Conservation (phyloP, 23 red algal species). For the Gracilaria caudata region DNA sequence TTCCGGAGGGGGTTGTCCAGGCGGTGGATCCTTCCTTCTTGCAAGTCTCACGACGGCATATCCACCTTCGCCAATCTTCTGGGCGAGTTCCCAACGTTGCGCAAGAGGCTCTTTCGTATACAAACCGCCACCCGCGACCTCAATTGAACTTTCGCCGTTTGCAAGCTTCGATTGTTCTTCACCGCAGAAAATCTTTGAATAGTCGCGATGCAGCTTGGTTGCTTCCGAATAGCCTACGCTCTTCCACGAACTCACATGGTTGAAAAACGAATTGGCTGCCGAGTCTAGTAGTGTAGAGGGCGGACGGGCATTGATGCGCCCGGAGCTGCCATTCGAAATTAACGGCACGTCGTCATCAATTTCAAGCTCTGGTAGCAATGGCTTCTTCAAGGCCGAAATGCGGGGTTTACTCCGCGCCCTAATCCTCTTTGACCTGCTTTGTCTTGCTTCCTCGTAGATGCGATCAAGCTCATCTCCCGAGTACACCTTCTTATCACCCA, state of each 20-base stretch:
- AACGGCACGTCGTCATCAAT: slow-evolving; percentile 40
- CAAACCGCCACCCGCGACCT: slow-evolving; percentile 60
- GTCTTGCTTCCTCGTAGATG: slow-evolving; percentile 1
- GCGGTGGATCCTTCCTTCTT: slow-evolving; percentile 29
- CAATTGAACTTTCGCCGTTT: slow-evolving; percentile 61
- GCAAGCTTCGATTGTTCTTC: slow-evolving; percentile 37
- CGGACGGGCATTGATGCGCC: slow-evolving; percentile 47
- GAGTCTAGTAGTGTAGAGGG: slow-evolving; percentile 32
- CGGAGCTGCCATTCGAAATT: slow-evolving; percentile 21
- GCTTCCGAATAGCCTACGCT: slow-evolving; percentile 42
- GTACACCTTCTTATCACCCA: slow-evolving; percentile 31
- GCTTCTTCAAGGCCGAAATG: slow-evolving; percentile 4
- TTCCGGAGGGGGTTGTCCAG: slow-evolving; percentile 37
- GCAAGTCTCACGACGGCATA: slow-evolving; percentile 52
- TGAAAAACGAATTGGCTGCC: slow-evolving; percentile 56
- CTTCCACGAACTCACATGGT: slow-evolving; percentile 58
- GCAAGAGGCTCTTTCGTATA: slow-evolving; percentile 41
- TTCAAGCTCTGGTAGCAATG: slow-evolving; percentile 19
- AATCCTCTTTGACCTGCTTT: not conserved
- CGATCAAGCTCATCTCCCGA: slow-evolving; percentile 21
- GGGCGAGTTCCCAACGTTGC: slow-evolving; percentile 41
- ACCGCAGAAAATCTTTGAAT: slow-evolving; percentile 58
- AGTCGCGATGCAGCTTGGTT: slow-evolving; percentile 54
- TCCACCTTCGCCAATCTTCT: slow-evolving; percentile 71
- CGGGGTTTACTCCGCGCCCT: not conserved